Conservation (phyloP, 2,329 filamentous ascomycete genomes). For the Pseudonectria buxi region DNA sequence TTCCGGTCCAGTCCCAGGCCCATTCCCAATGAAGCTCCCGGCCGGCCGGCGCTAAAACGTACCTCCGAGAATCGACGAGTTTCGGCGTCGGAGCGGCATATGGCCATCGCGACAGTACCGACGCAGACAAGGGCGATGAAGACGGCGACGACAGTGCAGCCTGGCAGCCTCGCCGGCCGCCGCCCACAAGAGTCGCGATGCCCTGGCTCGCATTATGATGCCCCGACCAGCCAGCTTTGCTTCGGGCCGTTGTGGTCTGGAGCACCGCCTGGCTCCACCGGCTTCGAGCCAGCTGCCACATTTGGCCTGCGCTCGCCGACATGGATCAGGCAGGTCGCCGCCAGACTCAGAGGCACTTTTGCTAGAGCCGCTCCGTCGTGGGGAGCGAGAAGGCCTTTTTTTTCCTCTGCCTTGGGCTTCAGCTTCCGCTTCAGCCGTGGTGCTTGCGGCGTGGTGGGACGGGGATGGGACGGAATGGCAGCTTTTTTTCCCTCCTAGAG, state of each 20-base stretch:
- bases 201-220: too few species aligned
- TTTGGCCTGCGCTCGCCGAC: constrained; percentile 21
- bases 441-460: constrained; percentile 11
- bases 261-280: constrained; percentile 23
- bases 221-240: constrained; percentile 3
- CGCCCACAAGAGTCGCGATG: too few species aligned
- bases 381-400: constrained; percentile 6
- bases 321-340: constrained; percentile 20
- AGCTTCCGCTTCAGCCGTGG: constrained; percentile 3
- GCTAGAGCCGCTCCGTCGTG: constrained; percentile 1
- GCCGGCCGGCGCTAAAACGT: constrained; percentile 12
- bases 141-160: not conserved
- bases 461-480: constrained; percentile 10
- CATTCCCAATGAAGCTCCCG: too few species aligned
- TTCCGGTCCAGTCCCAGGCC: too few species aligned
- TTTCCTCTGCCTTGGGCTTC: constrained; percentile 4
- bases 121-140: not conserved
- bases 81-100: constrained; percentile 8
- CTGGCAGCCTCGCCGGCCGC: too few species aligned
- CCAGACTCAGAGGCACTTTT: constrained; percentile 18
- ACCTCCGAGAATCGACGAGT: constrained; percentile 19
- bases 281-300: constrained; percentile 20
- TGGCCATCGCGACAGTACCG: constrained; percentile 5
- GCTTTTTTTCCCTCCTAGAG: constrained; percentile 8
- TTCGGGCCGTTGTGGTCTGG: too few species aligned